Conservation (phyloP, 148 eudicot genomes). For the Vaccinium macrocarpon region DNA sequence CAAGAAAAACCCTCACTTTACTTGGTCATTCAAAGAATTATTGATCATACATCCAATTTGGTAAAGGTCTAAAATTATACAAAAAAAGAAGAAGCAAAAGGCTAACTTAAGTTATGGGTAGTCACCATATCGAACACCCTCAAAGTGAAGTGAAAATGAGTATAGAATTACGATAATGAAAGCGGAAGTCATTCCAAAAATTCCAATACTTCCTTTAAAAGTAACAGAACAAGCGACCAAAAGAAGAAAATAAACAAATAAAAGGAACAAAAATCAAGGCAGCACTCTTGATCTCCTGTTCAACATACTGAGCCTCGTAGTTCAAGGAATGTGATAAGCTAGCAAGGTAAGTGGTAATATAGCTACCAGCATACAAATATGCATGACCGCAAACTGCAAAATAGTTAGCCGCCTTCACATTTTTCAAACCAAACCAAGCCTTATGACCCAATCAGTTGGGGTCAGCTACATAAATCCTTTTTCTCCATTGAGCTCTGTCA, state of each 20-base stretch:
- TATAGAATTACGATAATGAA: background rate
- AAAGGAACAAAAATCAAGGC: background rate
- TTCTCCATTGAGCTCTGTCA: too few relatives aligned
- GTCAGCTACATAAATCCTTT: too few relatives aligned
- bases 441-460: too few relatives aligned
- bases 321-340: too few relatives aligned
- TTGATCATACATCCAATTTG: background rate
- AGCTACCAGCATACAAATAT: background rate
- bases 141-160: background rate
- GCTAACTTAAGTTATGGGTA: background rate
- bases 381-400: background rate
- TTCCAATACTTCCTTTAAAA: background rate
- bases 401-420: background rate
- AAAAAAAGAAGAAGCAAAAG: background rate
- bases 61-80: background rate
- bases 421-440: too few relatives aligned
- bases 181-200: background rate
- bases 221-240: background rate
- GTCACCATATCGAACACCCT: too few relatives aligned
- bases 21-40: conserved; percentile 6
- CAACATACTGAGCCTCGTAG: too few relatives aligned
- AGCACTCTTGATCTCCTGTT: background rate
- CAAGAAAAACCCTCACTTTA: background rate
- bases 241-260: background rate
- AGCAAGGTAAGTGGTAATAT: background rate